Conservation (phyloP, 1,284 basidiomycete genomes). For the Rugosomyces carneus region DNA sequence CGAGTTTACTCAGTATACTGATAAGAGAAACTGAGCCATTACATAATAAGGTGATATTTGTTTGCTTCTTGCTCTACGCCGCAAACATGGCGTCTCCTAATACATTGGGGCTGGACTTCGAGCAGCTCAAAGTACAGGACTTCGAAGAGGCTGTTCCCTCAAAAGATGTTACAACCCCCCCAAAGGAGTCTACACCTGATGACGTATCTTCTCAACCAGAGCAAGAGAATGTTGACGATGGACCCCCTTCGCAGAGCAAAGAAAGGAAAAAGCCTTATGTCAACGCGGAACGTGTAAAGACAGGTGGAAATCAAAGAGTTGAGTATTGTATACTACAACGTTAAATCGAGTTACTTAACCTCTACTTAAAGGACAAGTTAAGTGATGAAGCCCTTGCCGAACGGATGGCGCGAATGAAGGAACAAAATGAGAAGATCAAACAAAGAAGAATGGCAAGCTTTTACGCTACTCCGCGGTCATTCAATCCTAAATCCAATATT, state of each 20-base stretch:
- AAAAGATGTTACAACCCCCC: neutral
- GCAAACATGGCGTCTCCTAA: conserved; percentile 32
- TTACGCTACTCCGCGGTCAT: conserved; percentile 1
- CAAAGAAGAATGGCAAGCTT: conserved; percentile 54
- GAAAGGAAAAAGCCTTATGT: conserved; percentile 61
- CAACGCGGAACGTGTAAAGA: conserved; percentile 73
- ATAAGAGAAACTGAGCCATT: conserved; percentile 1
- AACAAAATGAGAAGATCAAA: conserved; percentile 80
- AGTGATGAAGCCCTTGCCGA: conserved; percentile 66
- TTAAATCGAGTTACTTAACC: conserved; percentile 15
- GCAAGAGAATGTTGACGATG: conserved; percentile 5
- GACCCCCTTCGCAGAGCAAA: conserved; percentile 16
- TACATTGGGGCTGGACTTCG: conserved; percentile 63
- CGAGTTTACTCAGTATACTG: conserved; percentile 17
- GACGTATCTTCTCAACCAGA: conserved; percentile 12
- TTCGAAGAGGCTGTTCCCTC: conserved; percentile 10
- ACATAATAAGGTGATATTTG: neutral
- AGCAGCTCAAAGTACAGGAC: conserved; percentile 33
- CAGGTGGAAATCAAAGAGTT: conserved; percentile 68
- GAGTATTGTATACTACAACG: conserved; percentile 17
- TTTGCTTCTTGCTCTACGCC: neutral
- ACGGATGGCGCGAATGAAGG: conserved; percentile 66
- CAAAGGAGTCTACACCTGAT: conserved; percentile 12
- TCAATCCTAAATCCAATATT: conserved; percentile 6
- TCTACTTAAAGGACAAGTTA: conserved; percentile 54